Conservation (phyloP, 2,329 filamentous ascomycete genomes). For the Sclerotinia borealis region DNA sequence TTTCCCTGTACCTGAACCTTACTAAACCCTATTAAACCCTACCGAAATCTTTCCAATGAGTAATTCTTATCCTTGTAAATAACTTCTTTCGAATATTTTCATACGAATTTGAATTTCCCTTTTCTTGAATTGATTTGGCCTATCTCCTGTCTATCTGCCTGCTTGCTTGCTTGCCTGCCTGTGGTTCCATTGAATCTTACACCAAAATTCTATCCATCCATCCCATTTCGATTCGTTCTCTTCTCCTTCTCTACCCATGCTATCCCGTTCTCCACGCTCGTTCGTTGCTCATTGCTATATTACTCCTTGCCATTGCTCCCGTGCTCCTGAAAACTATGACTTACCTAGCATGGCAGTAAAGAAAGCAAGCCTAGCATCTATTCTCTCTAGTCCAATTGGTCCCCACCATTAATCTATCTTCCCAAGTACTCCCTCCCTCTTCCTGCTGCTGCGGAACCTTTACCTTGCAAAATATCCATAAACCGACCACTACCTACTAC, state of each 20-base stretch:
- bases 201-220: background rate
- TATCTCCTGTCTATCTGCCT: background rate
- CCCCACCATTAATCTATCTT: conserved; percentile 6
- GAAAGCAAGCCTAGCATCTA: background rate
- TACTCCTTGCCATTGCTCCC: background rate
- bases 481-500: background rate
- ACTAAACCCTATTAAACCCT: background rate
- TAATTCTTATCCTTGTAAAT: background rate
- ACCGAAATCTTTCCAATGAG: background rate
- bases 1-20: conserved; percentile 2
- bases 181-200: background rate
- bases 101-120: background rate
- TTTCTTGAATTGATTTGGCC: background rate
- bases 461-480: conserved; percentile 6
- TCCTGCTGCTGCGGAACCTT: conserved; percentile 10
- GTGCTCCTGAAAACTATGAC: background rate
- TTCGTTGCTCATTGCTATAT: background rate
- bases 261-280: background rate
- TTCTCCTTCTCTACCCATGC: background rate
- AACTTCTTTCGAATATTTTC: background rate
- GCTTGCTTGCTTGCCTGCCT: background rate
- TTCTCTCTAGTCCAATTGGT: conserved; percentile 2
- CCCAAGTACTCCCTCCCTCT: conserved; percentile 1
- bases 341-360: background rate
- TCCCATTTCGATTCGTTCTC: background rate